Evolutionary conservation across 2,329 filamentous ascomycete genomes (phyloP), one percentile per base, ranked within the genome.

Genomic region (Cryphonectria naterciae): DNA sequence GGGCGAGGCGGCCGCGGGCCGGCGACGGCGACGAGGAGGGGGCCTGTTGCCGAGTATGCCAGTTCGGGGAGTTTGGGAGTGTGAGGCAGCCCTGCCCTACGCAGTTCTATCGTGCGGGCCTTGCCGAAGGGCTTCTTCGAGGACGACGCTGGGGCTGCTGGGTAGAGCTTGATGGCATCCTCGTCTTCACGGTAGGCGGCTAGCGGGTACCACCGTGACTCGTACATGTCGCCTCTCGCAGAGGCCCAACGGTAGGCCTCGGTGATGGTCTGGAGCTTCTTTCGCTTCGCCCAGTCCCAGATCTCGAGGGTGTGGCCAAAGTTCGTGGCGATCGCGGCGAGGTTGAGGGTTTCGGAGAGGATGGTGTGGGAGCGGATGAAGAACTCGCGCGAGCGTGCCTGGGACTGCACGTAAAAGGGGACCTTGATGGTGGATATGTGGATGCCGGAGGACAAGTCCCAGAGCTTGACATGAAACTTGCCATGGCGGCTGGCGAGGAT

Each of bases 301-400:
- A 83, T 78, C 67, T 83, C 81, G 52, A 83, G 74, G 2, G 78
- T 75, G 67, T 81, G 77, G 39, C 81, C 81, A 67, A 83, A 83
- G 8, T 78, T 78, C 1, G 80, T 77, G n/a, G 81, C 77, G 56
- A 83, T 79, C 52, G 80, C 81, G 17, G 82, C 77, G 39, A 83
- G 74, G 62, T 75, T 80, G n/a, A 77, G 77, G 1, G 80, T 73
- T 73, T 83, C 81, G 2, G 81, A 83, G 17, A 83, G 76, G 70
- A 83, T 81, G 46, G 80, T 78, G 70, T 83, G 81, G 69, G 81
- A 82, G 70, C 81, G 81, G n/a, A 83, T 80, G 68, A 83, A 78
- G 72, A 82, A 83, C 52, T 83, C 81, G 68, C 81, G 79, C 5
- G 79, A 81, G 0, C 81, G 79, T 1, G 78, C 74, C 63, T 79